Conservation (phyloP, 164 flowering plant species). For the Vitis amurensis region DNA sequence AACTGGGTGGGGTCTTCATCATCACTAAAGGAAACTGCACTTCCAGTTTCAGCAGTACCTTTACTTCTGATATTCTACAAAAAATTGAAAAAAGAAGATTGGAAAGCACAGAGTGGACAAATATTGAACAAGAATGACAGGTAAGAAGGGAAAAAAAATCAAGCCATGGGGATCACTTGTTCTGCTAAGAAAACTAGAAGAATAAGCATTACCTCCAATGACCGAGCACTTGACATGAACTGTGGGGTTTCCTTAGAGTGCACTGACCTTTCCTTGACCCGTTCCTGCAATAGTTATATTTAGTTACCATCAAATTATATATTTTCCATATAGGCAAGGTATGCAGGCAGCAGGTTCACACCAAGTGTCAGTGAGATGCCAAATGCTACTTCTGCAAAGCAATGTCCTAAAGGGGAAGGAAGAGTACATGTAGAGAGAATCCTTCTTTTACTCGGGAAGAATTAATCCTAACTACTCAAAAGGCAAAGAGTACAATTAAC, state of each 20-base stretch:
- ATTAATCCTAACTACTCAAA: too few species aligned
- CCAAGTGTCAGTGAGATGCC: too few species aligned
- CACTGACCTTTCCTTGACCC: slow-evolving; percentile 69
- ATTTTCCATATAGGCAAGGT: too few species aligned
- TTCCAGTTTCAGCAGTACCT: slow-evolving; percentile 45
- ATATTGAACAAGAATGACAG: slow-evolving; percentile 3
- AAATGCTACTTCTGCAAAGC: too few species aligned
- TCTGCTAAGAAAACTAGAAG: slow-evolving; percentile 1
- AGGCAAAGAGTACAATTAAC: too few species aligned
- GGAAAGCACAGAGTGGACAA: slow-evolving; percentile 4
- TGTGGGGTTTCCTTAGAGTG: slow-evolving; percentile 45
- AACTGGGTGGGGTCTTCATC: slow-evolving; percentile 70
- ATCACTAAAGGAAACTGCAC: slow-evolving; percentile 79
- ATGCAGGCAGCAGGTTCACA: too few species aligned
- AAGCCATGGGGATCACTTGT: neutral
- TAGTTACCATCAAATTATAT: too few species aligned
- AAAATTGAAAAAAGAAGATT: slow-evolving; percentile 14
- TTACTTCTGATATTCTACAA: slow-evolving; percentile 56
- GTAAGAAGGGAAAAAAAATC: neutral
- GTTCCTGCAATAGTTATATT: slow-evolving; percentile 53
- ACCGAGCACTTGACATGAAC: slow-evolving; percentile 40
- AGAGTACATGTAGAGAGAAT: too few species aligned
- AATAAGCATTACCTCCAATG: slow-evolving; percentile 44
- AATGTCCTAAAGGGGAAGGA: too few species aligned
- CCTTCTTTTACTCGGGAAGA: too few species aligned